Conservation (phyloP, 2,329 filamentous ascomycete species). For the Microdochium trichocladiopsis region DNA sequence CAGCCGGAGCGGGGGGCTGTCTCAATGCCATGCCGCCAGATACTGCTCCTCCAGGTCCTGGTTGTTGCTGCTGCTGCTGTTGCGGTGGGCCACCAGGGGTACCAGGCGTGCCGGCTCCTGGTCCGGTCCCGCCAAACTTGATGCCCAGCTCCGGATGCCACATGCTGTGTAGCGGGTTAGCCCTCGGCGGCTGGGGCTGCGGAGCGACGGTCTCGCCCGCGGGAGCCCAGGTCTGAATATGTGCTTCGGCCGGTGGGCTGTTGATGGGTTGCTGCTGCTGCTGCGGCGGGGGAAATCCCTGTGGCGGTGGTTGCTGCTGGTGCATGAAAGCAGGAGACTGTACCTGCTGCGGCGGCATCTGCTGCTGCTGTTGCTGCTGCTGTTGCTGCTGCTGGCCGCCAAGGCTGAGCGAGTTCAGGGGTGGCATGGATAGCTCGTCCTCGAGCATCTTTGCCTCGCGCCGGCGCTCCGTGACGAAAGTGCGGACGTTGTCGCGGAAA, state of each 20-base stretch:
- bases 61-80: not conserved
- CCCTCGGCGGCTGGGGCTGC: slow-evolving; percentile 28
- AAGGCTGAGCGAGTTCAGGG: slow-evolving; percentile 16
- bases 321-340: no score
- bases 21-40: slow-evolving; percentile 2
- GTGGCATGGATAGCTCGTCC: slow-evolving; percentile 23
- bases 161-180: slow-evolving; percentile 40
- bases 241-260: slow-evolving; percentile 32
- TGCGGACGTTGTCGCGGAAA: slow-evolving; percentile 70
- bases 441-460: slow-evolving; percentile 68
- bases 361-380: slow-evolving; percentile 17
- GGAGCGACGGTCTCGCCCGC: slow-evolving; percentile 43
- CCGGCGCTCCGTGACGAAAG: slow-evolving; percentile 73
- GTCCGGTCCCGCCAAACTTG: slow-evolving; percentile 49
- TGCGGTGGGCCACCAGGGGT: slow-evolving; percentile 8
- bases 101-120: slow-evolving; percentile 5
- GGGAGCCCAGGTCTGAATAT: slow-evolving; percentile 48
- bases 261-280: slow-evolving; percentile 17
- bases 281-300: slow-evolving; percentile 14
- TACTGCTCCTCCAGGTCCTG: slow-evolving; percentile 9
- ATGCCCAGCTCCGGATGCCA: slow-evolving; percentile 82
- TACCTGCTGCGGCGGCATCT: no score
- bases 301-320: slow-evolving; percentile 13
- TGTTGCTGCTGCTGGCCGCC: slow-evolving; percentile 12
- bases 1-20: slow-evolving; percentile 9